Evolutionary conservation across 805 yeast species (phyloP), one percentile per base, ranked within the genome.

Genomic region (Schizosaccharomyces lindneri): DNA sequence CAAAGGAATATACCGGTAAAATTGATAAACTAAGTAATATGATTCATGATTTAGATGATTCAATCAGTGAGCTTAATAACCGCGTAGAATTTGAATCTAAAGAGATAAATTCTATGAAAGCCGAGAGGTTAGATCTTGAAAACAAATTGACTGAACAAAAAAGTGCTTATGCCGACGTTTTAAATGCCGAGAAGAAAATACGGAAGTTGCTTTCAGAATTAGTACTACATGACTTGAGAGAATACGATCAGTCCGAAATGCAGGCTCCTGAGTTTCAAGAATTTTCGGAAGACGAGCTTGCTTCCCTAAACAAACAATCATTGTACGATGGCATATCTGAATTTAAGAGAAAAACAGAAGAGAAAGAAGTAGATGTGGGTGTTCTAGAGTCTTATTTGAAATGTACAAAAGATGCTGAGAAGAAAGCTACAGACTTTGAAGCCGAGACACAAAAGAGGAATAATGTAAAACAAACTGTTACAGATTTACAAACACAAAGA

Each of bases 301-400:
- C 70, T 1, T 69, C 69, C 0, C 64, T 82, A 24, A 76, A 85
- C 67, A 65, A 77, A 31, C 80, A 77, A 4, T 68, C 67, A 4
- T 69, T 85, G 32, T 77, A 78, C 60, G 68, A 68, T 0, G 82
- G 81, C 59, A 78, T 86, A 55, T 78, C 73, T 4, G 74, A 72
- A 43, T 69, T 87, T 19, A 83, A 84, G 65, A 74, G 73, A 2
- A 78, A 77, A 64, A 73, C 85, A 67, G 78, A 77, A 4, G 75
- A 75, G 17, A 78, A 81, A 6, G 77, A 76, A 62, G 82, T 82
- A 3, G 90, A 90, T 68, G 75, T 84, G 63, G 89, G 84, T 62
- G 79, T 86, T 2, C 73, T 90, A 59, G 80, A 79, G 63, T 95
- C 88, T 65, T 93, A 88, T 69, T 84, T 85, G 0, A 70, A 73